Evolutionary conservation across 495 filamentous ascomycete genomes (phyloP).

Genomic region (Penicillium egyptiacum): DNA sequence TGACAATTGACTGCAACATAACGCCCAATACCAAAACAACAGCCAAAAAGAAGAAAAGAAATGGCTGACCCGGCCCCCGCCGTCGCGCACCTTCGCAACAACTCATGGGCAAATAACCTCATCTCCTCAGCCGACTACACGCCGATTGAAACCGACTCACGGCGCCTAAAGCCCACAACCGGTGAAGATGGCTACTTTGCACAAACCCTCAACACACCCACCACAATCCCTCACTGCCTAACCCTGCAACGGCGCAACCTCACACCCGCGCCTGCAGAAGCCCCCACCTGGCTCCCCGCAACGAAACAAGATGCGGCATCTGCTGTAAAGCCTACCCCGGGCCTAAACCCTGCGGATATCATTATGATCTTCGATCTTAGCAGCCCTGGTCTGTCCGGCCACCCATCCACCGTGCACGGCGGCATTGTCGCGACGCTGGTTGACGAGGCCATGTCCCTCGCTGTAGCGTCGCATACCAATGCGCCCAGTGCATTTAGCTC

Average conservation of each 20-base stretch:
- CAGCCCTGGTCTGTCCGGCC: constrained; percentile 39
- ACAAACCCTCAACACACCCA: constrained; percentile 33
- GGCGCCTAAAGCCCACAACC: constrained; percentile 36
- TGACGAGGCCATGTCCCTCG: constrained; percentile 58
- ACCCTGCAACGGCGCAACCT: constrained; percentile 38
- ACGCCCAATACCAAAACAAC: background rate
- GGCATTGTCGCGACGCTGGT: constrained; percentile 67
- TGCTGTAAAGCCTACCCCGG: constrained; percentile 20
- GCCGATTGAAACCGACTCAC: constrained; percentile 39
- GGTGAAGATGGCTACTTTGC: constrained; percentile 46
- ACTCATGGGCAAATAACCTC: constrained; percentile 31
- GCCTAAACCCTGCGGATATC: constrained; percentile 36
- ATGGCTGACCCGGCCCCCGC: constrained; percentile 25
- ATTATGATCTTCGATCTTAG: constrained; percentile 39
- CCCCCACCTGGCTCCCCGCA: constrained; percentile 37
- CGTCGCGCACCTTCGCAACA: constrained; percentile 27
- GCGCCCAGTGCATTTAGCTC: constrained; percentile 2
- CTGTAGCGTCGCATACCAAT: constrained; percentile 34
- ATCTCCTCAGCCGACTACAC: constrained; percentile 33
- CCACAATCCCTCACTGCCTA: constrained; percentile 42
- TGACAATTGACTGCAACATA: background rate
- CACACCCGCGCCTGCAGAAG: constrained; percentile 19
- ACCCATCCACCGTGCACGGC: constrained; percentile 43
- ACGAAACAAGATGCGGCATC: constrained; percentile 33
- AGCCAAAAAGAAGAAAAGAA: background rate